A percentile compares a stretch with the other conserved stretches of the same genome.
These are phyloP conservation scores for Geranium rotundifolium DNA, from an alignment of 345 rosid species.

Conservation along the genomic window DNA sequence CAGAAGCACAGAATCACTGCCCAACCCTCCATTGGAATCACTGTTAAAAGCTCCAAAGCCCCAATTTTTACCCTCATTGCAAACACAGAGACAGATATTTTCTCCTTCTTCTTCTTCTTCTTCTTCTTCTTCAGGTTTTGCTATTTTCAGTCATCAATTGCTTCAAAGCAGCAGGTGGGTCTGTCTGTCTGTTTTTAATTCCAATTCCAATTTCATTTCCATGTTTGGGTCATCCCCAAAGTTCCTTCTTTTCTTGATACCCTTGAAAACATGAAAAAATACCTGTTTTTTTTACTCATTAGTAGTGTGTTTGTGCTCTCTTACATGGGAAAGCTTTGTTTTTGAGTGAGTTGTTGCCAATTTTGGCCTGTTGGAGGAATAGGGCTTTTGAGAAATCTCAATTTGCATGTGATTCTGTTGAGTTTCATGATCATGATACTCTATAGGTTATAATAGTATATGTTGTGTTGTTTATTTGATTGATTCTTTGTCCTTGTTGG, in stretches of 20 bases:
- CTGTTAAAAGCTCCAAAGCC: not conserved
- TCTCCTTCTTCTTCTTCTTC: not conserved
- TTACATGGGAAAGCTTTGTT: not conserved
- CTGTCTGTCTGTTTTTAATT: not conserved
- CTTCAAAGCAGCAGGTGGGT: not conserved
- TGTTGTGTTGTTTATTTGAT: not conserved
- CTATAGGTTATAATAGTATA: no score
- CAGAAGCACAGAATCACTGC: not conserved
- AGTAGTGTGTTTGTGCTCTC: not conserved
- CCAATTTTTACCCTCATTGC: not conserved
- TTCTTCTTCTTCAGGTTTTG: not conserved
- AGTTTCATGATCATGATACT: not conserved
- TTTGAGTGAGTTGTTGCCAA: not conserved
- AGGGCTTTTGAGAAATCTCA: not conserved
- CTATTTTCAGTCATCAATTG: not conserved
- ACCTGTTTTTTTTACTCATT: no score
- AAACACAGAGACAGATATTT: not conserved
- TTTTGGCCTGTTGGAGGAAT: not conserved
- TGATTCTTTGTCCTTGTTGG: not conserved
- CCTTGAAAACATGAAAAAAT: not conserved
- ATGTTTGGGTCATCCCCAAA: not conserved
- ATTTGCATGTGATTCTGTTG: not conserved
- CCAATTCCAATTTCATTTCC: not conserved
- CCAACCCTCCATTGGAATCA: not conserved
- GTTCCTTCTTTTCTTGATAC: not conserved